Evolutionary conservation across 352 stramenopile genomes (phyloP).

Genomic region (Globisporangium cederbergense): DNA sequence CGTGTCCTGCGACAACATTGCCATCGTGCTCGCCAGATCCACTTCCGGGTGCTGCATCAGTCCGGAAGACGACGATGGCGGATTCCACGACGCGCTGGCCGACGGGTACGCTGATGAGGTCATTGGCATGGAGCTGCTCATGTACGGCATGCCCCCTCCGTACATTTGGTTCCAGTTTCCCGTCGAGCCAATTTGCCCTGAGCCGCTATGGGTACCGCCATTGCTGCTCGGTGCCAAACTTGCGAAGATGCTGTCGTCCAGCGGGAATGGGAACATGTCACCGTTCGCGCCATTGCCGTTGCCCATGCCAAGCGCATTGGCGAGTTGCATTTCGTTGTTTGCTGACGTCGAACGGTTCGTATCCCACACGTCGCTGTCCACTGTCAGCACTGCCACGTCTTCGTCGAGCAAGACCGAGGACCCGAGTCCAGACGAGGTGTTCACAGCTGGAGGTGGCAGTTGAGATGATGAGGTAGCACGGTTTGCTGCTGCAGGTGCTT

Average conservation of each 20-base stretch:
- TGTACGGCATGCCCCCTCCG: slow-evolving; percentile 21
- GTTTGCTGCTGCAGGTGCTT: slow-evolving; percentile 7
- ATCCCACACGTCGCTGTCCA: slow-evolving; percentile 66
- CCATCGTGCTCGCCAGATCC: slow-evolving; percentile 59
- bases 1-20: slow-evolving; percentile 53
- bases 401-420: slow-evolving; percentile 48
- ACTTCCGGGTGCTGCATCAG: slow-evolving; percentile 34
- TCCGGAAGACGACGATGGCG: slow-evolving; percentile 12
- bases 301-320: slow-evolving; percentile 12
- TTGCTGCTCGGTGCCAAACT: slow-evolving; percentile 22
- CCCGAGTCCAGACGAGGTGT: slow-evolving; percentile 1
- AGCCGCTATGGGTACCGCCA: slow-evolving; percentile 10
- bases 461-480: slow-evolving; percentile 3
- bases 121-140: slow-evolving; percentile 19
- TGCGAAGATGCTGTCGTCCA: slow-evolving; percentile 59
- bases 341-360: slow-evolving; percentile 21
- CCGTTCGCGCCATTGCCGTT: slow-evolving; percentile 7
- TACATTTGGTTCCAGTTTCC: slow-evolving; percentile 35
- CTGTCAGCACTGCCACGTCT: slow-evolving; percentile 61
- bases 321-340: slow-evolving; percentile 26
- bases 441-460: slow-evolving; percentile 9
- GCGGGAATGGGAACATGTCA: slow-evolving; percentile 52
- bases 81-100: slow-evolving; percentile 11
- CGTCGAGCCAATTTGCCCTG: background rate
- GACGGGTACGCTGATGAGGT: slow-evolving; percentile 10